Conservation (phyloP, 306 rosid species). For the Albizia julibrissin region DNA sequence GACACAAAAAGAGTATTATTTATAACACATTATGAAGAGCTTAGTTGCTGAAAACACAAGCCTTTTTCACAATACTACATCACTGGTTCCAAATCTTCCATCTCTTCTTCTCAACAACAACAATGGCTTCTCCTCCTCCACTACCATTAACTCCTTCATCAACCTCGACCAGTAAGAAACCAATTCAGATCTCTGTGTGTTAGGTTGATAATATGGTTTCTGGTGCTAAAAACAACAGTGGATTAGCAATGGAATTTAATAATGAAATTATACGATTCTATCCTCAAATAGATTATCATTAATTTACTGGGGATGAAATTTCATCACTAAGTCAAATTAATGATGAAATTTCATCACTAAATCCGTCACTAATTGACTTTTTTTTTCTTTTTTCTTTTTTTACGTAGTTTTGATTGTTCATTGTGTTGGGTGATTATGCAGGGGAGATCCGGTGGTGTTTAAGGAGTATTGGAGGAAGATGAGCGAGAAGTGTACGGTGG, state of each 20-base stretch:
- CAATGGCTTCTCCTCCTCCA: not conserved
- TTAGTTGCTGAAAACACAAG: not conserved
- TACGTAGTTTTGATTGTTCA: not conserved
- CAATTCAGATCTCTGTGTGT: not conserved
- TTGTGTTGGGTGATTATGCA: conserved; percentile 16
- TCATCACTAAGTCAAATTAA: no score
- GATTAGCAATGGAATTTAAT: no score
- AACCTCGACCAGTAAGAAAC: not conserved
- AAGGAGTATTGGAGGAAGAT: conserved; percentile 54
- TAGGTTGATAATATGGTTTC: not conserved
- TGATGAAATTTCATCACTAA: no score
- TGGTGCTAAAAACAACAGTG: not conserved
- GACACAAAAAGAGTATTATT: not conserved
- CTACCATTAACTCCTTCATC: not conserved
- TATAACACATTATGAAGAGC: not conserved
- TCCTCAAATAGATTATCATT: no score
- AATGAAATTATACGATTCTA: no score
- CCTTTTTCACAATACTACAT: not conserved
- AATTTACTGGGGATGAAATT: no score
- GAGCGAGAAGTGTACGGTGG: conserved; percentile 58
- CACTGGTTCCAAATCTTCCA: not conserved
- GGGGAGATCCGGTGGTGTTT: conserved; percentile 71
- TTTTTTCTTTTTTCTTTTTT: no score
- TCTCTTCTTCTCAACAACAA: not conserved
- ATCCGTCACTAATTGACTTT: no score